phyloP scores from a whole-genome alignment of 2,329 filamentous ascomycete species.

The Byssoonygena ceratinophila region DNA sequence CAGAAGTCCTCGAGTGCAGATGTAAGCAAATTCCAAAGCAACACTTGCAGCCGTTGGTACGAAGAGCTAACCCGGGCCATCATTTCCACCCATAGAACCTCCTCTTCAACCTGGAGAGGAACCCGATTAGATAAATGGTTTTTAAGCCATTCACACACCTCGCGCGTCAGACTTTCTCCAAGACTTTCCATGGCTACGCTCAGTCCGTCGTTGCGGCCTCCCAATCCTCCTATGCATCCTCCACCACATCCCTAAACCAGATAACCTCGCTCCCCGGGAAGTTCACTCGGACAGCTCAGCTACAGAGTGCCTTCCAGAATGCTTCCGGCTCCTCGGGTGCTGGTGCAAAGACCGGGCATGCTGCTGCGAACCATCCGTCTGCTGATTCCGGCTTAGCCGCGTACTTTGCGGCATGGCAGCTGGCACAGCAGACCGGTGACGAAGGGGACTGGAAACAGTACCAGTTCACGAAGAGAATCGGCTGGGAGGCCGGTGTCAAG shows the following conservation, averaged over 20 bases:
- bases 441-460: constrained; percentile 86
- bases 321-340: constrained; percentile 40
- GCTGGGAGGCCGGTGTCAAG: constrained; percentile 59
- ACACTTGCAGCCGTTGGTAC: background rate
- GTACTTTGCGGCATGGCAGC: constrained; percentile 84
- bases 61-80: background rate
- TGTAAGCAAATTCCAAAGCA: constrained; percentile 42
- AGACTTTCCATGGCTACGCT: constrained; percentile 95
- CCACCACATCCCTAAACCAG: constrained; percentile 46
- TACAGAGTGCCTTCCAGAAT: constrained; percentile 67
- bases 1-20: constrained; percentile 46
- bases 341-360: constrained; percentile 48
- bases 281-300: constrained; percentile 49
- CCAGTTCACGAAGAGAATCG: constrained; percentile 76
- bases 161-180: constrained; percentile 94
- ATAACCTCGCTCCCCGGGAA: constrained; percentile 43
- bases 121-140: constrained; percentile 73
- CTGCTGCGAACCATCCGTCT: constrained; percentile 40
- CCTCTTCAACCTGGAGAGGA: constrained; percentile 55
- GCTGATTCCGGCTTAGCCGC: constrained; percentile 65
- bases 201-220: constrained; percentile 94
- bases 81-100: constrained; percentile 34
- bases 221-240: constrained; percentile 67
- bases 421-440: constrained; percentile 56
- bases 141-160: constrained; percentile 63